These are phyloP conservation scores for Penicillium sp. DNA, from an alignment of 2,329 filamentous ascomycete genomes.

Conservation along the genomic window DNA sequence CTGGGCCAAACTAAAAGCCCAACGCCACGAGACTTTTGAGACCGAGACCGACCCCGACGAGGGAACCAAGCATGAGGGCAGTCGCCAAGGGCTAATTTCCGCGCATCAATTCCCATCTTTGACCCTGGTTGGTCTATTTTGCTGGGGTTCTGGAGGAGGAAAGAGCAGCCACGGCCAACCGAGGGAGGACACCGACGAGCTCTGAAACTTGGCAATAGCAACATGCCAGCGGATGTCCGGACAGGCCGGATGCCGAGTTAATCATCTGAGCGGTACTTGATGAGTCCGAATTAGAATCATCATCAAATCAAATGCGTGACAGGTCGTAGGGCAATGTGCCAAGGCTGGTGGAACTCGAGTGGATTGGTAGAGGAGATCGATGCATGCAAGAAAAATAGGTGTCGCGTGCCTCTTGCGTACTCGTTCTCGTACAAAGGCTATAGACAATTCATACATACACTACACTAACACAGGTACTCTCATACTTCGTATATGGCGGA, in stretches of 20 bases:
- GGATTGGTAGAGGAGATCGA: not conserved
- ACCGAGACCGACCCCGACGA: not conserved
- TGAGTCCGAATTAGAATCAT: not conserved
- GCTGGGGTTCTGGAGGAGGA: not conserved
- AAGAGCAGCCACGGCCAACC: not conserved
- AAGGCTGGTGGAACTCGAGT: not conserved
- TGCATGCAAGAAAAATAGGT: not conserved
- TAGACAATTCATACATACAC: too few relatives aligned
- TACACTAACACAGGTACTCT: not conserved
- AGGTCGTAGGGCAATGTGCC: not conserved
- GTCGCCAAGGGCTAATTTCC: not conserved
- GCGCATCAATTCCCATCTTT: not conserved
- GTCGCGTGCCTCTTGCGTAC: slow-evolving; percentile 2
- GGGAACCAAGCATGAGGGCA: not conserved
- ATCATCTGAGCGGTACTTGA: not conserved
- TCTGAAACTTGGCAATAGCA: not conserved
- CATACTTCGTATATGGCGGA: not conserved
- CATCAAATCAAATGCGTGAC: not conserved
- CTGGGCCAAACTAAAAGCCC: not conserved
- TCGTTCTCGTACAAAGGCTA: not conserved
- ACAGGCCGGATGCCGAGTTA: not conserved
- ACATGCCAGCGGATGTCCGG: not conserved
- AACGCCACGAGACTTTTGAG: not conserved
- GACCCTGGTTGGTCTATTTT: not conserved
- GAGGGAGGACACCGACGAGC: not conserved